Base-by-base conservation (phyloP, 257 asterid species). In the Misopates orontium region DNA sequence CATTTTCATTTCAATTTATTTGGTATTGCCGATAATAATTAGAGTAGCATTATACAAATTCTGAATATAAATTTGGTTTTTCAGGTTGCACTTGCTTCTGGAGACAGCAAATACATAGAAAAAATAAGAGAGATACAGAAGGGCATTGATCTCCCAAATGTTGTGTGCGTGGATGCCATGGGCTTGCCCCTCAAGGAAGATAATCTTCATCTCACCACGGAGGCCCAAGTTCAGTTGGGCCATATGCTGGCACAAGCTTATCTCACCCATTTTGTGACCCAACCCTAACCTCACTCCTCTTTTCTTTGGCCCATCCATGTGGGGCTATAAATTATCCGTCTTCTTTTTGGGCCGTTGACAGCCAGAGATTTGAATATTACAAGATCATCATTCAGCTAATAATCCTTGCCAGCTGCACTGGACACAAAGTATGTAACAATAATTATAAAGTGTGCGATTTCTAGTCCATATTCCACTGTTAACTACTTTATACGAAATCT, bases 1-100 rank as follows among this genome's bases (percentile, higher is more conserved):
- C n/a, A n/a, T n/a, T n/a, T n/a, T n/a, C n/a, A n/a, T n/a, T n/a
- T n/a, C n/a, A n/a, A n/a, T n/a, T n/a, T n/a, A n/a, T n/a, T n/a
- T n/a, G n/a, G n/a, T n/a, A n/a, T n/a, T n/a, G n/a, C n/a, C n/a
- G n/a, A n/a, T n/a, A n/a, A n/a, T n/a, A n/a, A n/a, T n/a, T n/a
- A n/a, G n/a, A n/a, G n/a, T n/a, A n/a, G n/a, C n/a, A n/a, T n/a
- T n/a, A n/a, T n/a, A n/a, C n/a, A n/a, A n/a, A n/a, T n/a, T n/a
- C n/a, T n/a, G n/a, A 44, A 32, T 1, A 9, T 3, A 16, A 54
- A 28, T 8, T 8, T 39, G 44, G 13, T 1, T 14, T 52, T 52
- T 45, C 68, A 85, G 97, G 96, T 88, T 40, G 96, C 91, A 53
- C 45, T 88, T 20, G 89, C 87, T 68, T 88, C 92, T 11, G 96